Conservation (phyloP, 2,329 filamentous ascomycete genomes). For the Phaeomoniella chlamydospora region DNA sequence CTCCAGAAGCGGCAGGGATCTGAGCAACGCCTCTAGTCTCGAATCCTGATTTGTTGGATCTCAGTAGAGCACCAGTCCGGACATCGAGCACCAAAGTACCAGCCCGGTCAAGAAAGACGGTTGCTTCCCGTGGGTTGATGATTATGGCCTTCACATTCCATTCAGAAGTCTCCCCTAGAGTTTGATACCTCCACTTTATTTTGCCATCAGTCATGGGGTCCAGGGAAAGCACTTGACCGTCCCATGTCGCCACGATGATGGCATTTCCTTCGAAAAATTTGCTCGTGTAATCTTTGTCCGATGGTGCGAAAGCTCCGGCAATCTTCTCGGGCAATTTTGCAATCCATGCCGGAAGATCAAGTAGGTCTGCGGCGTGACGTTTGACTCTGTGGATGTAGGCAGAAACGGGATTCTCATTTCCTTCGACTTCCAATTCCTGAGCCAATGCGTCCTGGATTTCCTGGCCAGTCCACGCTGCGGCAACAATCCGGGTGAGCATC, state of each 20-base stretch:
- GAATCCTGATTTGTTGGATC: conserved; percentile 13
- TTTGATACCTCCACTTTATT: conserved; percentile 59
- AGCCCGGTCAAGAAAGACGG: conserved; percentile 45
- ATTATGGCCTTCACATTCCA: conserved; percentile 59
- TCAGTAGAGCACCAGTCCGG: conserved; percentile 25
- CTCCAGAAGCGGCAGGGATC: conserved; percentile 12
- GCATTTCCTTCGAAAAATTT: conserved; percentile 88
- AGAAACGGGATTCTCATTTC: conserved; percentile 60
- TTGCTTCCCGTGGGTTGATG: conserved; percentile 36
- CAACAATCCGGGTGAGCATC: conserved; percentile 62
- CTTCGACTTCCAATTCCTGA: conserved; percentile 71
- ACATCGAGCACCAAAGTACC: conserved; percentile 41
- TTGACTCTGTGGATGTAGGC: conserved; percentile 83
- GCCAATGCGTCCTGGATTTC: conserved; percentile 60
- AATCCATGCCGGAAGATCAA: conserved; percentile 61
- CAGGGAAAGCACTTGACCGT: conserved; percentile 66
- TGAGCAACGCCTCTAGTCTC: conserved; percentile 18
- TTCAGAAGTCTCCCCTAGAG: conserved; percentile 40
- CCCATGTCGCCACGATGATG: conserved; percentile 63
- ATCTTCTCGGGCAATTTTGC: conserved; percentile 54
- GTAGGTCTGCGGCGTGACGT: conserved; percentile 66
- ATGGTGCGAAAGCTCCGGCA: conserved; percentile 18
- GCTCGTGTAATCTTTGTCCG: conserved; percentile 17
- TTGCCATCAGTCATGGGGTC: conserved; percentile 61
- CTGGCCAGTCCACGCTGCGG: conserved; percentile 68